Conservation (phyloP, 2,329 filamentous ascomycete species). For the Colletotrichum siamense region DNA sequence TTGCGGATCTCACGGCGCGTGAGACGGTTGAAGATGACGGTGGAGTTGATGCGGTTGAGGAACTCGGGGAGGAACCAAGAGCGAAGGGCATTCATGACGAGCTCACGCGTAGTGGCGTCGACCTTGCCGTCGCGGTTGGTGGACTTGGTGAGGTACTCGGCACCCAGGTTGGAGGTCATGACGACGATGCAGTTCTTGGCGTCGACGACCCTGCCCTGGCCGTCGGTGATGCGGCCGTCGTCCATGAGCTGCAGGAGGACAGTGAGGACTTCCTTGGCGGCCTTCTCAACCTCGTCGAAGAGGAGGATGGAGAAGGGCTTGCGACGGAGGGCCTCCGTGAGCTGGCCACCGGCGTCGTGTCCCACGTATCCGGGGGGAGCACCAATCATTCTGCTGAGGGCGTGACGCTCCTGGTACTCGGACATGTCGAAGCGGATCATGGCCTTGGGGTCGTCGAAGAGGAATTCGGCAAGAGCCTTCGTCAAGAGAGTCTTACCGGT, state of each 20-base stretch:
- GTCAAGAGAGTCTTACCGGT: constrained; percentile 98
- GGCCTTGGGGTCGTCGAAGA: constrained; percentile 95
- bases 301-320: constrained; percentile 97
- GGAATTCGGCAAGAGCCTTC: constrained; percentile 95
- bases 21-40: constrained; percentile 98
- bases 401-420: constrained; percentile 97
- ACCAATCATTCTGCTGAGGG: constrained; percentile 96
- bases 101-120: constrained; percentile 81
- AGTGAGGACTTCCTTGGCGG: constrained; percentile 95
- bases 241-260: constrained; percentile 99
- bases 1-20: constrained; percentile 88
- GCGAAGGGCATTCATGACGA: constrained; percentile 89
- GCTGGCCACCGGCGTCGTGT: constrained; percentile 92
- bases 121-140: constrained; percentile 82
- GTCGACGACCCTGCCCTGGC: constrained; percentile 93
- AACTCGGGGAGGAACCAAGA: constrained; percentile 99
- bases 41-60: constrained; percentile 95
- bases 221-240: constrained; percentile 97
- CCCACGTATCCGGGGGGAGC: constrained; percentile 97
- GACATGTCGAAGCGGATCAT: constrained; percentile 99
- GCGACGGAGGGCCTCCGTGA: constrained; percentile 92
- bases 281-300: constrained; percentile 98
- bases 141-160: constrained; percentile 87
- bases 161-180: constrained; percentile 97
- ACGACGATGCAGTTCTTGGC: constrained; percentile 99